A percentile compares a stretch with the other conserved stretches of the same genome.
Evolutionary conservation across 441 rosid species (phyloP).

Genomic region (Pelargonium cotyledonis): DNA sequence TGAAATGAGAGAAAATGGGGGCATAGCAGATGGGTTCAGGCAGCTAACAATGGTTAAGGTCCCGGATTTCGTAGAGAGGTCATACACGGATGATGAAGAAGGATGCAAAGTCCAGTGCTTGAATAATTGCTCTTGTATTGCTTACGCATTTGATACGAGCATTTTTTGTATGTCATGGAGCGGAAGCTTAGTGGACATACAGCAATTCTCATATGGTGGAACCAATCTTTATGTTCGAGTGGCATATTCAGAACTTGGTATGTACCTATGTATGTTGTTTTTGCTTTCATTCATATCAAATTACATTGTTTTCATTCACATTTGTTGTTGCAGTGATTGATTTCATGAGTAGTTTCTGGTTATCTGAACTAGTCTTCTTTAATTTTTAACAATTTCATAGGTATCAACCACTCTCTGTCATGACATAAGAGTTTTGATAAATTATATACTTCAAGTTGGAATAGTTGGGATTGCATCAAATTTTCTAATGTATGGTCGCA

Average conservation of each 20-base stretch:
- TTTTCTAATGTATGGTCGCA: not conserved
- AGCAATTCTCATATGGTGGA: conserved; percentile 37
- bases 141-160: conserved; percentile 33
- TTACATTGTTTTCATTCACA: no score
- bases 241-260: conserved; percentile 63
- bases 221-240: conserved; percentile 40
- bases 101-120: conserved; percentile 42
- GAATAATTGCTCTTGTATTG: conserved; percentile 60
- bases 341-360: no score
- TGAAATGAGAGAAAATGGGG: no score
- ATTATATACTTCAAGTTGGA: no score
- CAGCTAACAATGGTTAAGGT: conserved; percentile 39
- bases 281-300: not conserved
- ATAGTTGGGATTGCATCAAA: no score
- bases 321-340: no score
- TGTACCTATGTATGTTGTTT: conserved; percentile 11
- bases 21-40: conserved; percentile 54
- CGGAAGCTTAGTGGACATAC: conserved; percentile 56
- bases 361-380: no score
- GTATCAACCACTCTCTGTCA: no score
- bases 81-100: not conserved
- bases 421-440: no score
- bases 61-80: conserved; percentile 53
- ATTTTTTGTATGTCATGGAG: conserved; percentile 72
- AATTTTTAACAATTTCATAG: no score